Evolutionary conservation across 345 rosid species (phyloP).

Genomic region (Aquilaria malaccensis): DNA sequence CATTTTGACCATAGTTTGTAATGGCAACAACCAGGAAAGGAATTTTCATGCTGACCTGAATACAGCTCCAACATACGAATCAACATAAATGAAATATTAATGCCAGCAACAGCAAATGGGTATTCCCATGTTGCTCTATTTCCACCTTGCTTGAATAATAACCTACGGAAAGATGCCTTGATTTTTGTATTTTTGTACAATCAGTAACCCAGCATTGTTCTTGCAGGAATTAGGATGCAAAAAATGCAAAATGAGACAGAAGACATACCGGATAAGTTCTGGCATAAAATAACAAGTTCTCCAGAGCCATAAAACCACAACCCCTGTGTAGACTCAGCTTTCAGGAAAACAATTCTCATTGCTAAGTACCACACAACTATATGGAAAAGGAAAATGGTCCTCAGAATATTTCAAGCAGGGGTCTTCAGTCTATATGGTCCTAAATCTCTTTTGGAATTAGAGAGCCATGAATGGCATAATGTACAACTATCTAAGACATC

Average conservation of each 20-base stretch:
- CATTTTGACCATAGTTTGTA: background rate
- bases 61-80: slow-evolving; percentile 89
- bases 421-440: no score
- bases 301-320: slow-evolving; percentile 81
- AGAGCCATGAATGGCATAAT: no score
- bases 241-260: slow-evolving; percentile 2
- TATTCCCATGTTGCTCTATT: slow-evolving; percentile 90
- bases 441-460: no score
- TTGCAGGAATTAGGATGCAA: slow-evolving; percentile 4
- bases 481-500: no score
- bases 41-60: slow-evolving; percentile 36
- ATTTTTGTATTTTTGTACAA: slow-evolving; percentile 37
- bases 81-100: slow-evolving; percentile 86
- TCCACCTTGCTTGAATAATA: slow-evolving; percentile 84
- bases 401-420: no score
- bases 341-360: no score
- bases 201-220: slow-evolving; percentile 29
- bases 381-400: no score
- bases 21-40: background rate
- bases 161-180: slow-evolving; percentile 95
- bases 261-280: slow-evolving; percentile 74
- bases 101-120: slow-evolving; percentile 98
- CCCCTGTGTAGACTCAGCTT: slow-evolving; percentile 40
- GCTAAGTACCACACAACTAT: no score
- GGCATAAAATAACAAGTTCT: slow-evolving; percentile 84